Percentiles rank a stretch among this genome's conserved stretches.
Conservation (phyloP, 495 filamentous ascomycete species). For the Aspergillus avenaceus region DNA sequence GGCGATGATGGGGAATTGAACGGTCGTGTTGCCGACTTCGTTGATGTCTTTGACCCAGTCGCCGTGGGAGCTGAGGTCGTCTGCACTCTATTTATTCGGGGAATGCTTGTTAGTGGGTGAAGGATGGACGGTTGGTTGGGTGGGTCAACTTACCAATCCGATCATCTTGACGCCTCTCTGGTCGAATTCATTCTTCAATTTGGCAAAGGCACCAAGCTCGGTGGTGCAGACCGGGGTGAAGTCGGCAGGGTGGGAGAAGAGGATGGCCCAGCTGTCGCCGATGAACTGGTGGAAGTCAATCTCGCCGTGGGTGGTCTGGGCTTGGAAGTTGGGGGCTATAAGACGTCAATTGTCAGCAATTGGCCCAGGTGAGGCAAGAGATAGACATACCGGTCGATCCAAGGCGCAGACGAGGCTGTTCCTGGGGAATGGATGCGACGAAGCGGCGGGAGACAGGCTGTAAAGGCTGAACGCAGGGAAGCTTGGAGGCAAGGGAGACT, state of each 20-base stretch:
- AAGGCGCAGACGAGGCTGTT: conserved; percentile 60
- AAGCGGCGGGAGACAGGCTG: conserved; percentile 32
- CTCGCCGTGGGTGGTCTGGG: conserved; percentile 61
- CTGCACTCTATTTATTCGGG: conserved; percentile 43
- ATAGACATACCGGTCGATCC: conserved; percentile 43
- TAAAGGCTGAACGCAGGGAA: conserved; percentile 20
- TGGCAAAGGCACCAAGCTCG: conserved; percentile 65
- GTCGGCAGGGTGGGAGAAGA: conserved; percentile 68
- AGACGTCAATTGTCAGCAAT: neutral
- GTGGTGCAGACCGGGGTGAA: conserved; percentile 71
- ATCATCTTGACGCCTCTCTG: conserved; percentile 64
- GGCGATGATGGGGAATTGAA: conserved; percentile 67
- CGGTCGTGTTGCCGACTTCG: conserved; percentile 50
- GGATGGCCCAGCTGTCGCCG: conserved; percentile 57
- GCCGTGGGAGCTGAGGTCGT: conserved; percentile 54
- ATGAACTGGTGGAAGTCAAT: conserved; percentile 63
- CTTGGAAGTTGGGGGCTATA: conserved; percentile 59
- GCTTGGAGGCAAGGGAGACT: conserved; percentile 4
- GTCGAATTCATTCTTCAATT: conserved; percentile 57
- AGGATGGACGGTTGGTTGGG: neutral
- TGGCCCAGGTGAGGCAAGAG: neutral
- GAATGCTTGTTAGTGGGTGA: neutral
- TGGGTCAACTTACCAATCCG: conserved; percentile 40
- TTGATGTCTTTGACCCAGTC: conserved; percentile 66
- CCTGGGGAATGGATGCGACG: conserved; percentile 24